phyloP scores from a whole-genome alignment of 805 yeast genomes.

The Suhomyces sp. region DNA sequence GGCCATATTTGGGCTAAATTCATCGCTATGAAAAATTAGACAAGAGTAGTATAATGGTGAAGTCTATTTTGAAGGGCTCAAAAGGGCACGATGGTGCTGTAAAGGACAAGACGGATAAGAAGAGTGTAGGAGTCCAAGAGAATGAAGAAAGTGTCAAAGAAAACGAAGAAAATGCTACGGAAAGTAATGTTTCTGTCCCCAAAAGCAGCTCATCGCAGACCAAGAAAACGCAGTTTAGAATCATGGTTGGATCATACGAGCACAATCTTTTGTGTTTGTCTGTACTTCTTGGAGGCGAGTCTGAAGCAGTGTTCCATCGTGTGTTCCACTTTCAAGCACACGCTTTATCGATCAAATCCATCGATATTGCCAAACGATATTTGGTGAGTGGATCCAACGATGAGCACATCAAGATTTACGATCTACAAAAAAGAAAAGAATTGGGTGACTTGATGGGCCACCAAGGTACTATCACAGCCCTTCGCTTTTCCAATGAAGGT shows the following conservation, averaged over 20 bases:
- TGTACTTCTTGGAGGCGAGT: slow-evolving; percentile 44
- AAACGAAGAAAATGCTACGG: neutral
- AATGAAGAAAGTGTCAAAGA: neutral
- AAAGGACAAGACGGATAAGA: neutral
- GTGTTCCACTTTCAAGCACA: slow-evolving; percentile 96
- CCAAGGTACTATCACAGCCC: slow-evolving; percentile 78
- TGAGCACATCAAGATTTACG: slow-evolving; percentile 92
- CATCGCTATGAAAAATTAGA: neutral
- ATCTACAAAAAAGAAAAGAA: slow-evolving; percentile 89
- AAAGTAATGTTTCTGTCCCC: neutral
- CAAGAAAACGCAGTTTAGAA: slow-evolving; percentile 51
- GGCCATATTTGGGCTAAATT: neutral
- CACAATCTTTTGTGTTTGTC: slow-evolving; percentile 87
- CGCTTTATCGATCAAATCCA: slow-evolving; percentile 77
- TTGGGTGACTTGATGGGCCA: slow-evolving; percentile 87
- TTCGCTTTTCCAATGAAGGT: slow-evolving; percentile 62
- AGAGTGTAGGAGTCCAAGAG: neutral
- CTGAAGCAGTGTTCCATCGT: slow-evolving; percentile 76
- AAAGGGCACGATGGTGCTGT: neutral
- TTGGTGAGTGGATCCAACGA: slow-evolving; percentile 93
- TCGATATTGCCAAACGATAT: slow-evolving; percentile 80
- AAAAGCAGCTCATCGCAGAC: neutral
- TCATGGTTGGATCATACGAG: slow-evolving; percentile 93
- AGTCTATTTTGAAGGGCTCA: neutral
- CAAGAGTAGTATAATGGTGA: neutral